Evolutionary conservation across 2,329 filamentous ascomycete genomes (phyloP).

Genomic region (Phialophora macrospora): DNA sequence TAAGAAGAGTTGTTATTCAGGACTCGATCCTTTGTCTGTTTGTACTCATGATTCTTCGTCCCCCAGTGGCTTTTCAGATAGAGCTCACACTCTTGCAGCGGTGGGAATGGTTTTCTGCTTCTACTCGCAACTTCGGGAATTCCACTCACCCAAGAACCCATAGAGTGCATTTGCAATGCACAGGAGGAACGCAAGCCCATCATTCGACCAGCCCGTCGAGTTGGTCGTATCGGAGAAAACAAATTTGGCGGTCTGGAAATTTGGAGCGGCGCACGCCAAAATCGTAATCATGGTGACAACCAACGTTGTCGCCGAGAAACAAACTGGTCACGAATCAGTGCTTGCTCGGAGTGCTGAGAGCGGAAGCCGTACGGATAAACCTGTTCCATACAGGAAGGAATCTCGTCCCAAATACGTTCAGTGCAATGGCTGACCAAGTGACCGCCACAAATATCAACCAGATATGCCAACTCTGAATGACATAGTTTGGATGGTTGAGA

Average conservation of each 20-base stretch:
- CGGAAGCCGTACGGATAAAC: slow-evolving; percentile 20
- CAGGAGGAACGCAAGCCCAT: slow-evolving; percentile 39
- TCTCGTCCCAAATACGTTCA: slow-evolving; percentile 24
- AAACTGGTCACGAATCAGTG: slow-evolving; percentile 14
- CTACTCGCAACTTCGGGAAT: neutral
- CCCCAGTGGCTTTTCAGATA: too few species aligned
- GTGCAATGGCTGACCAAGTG: slow-evolving; percentile 21
- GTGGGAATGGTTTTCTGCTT: neutral
- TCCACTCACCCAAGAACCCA: slow-evolving; percentile 16
- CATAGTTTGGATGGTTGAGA: slow-evolving; percentile 20
- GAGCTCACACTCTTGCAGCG: neutral
- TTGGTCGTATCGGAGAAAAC: slow-evolving; percentile 50
- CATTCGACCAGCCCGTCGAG: slow-evolving; percentile 46
- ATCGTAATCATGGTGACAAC: slow-evolving; percentile 38
- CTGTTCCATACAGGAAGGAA: slow-evolving; percentile 26
- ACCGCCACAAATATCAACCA: slow-evolving; percentile 27
- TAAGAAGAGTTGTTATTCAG: neutral
- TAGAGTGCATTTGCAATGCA: slow-evolving; percentile 38
- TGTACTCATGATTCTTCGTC: too few species aligned
- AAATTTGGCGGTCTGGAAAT: slow-evolving; percentile 21
- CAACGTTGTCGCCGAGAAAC: slow-evolving; percentile 26
- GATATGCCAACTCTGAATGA: slow-evolving; percentile 26
- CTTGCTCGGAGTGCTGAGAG: neutral
- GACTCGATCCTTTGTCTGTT: too few species aligned
- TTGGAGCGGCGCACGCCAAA: slow-evolving; percentile 28